phyloP scores from a whole-genome alignment of 306 rosid genomes.

The Rosa lucieae region DNA sequence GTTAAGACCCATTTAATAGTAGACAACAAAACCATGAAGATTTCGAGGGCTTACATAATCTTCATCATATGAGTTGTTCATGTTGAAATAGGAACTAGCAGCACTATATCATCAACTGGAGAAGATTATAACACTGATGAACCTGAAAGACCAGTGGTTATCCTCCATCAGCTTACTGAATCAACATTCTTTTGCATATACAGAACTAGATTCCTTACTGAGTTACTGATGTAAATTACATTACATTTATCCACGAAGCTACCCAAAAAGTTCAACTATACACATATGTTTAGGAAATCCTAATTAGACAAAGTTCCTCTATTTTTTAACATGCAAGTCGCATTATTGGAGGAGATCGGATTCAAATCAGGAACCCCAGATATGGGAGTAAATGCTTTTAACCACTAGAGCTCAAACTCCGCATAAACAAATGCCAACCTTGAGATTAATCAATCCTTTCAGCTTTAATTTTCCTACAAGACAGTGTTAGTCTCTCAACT shows the following conservation, averaged over 20 bases:
- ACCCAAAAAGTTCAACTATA: background rate
- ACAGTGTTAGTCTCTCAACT: background rate
- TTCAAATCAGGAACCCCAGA: background rate
- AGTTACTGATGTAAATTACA: background rate
- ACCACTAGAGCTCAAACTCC: background rate
- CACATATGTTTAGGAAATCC: background rate
- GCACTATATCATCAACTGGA: slow-evolving; percentile 47
- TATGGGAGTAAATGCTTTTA: background rate
- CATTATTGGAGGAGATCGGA: background rate
- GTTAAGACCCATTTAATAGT: slow-evolving; percentile 22
- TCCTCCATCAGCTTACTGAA: slow-evolving; percentile 24
- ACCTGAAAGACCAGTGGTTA: slow-evolving; percentile 46
- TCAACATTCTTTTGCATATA: background rate
- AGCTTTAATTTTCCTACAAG: background rate
- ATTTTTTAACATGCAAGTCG: background rate
- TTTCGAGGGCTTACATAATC: slow-evolving; percentile 56
- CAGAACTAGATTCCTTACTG: background rate
- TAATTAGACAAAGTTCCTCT: background rate
- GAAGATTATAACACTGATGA: slow-evolving; percentile 29
- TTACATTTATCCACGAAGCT: background rate
- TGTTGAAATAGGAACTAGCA: slow-evolving; percentile 46
- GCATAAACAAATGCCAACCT: background rate
- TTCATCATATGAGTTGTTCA: slow-evolving; percentile 59
- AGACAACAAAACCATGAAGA: slow-evolving; percentile 26
- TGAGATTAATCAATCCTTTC: slow-evolving; percentile 1